Evolutionary conservation across 139 green algal genomes (phyloP).

Genomic region (Micractinium conductrix): DNA sequence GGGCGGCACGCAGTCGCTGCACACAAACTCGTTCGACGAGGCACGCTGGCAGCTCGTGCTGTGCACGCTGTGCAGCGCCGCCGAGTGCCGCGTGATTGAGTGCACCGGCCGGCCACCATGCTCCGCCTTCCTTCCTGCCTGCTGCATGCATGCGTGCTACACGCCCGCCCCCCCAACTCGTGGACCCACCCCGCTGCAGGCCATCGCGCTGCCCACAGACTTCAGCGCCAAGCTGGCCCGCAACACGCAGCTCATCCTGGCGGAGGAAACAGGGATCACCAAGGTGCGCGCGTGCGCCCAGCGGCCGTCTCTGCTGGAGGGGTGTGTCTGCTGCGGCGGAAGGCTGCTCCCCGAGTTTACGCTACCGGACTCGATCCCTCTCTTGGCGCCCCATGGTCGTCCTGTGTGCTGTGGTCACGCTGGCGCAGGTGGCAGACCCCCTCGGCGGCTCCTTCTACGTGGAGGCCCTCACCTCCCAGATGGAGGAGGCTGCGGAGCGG

Average conservation of each 20-base stretch:
- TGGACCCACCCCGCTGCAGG: background rate
- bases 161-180: background rate
- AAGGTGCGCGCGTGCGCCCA: conserved; percentile 31
- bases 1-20: conserved; percentile 76
- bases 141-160: background rate
- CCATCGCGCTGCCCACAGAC: conserved; percentile 74
- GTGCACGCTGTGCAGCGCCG: no score
- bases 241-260: conserved; percentile 77
- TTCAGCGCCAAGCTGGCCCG: conserved; percentile 63
- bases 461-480: conserved; percentile 61
- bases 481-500: conserved; percentile 55
- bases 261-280: conserved; percentile 69
- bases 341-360: no score
- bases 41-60: background rate
- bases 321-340: no score
- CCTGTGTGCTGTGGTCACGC: background rate
- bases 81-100: no score
- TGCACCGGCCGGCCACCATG: no score
- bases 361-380: no score
- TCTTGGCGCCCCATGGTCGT: background rate
- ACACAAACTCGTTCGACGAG: conserved; percentile 83
- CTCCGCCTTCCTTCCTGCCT: no score
- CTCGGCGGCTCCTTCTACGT: conserved; percentile 77
- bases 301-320: no score
- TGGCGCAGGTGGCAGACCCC: conserved; percentile 61